phyloP scores from a whole-genome alignment of 169 alveolate species.

The Plasmodium inui region DNA sequence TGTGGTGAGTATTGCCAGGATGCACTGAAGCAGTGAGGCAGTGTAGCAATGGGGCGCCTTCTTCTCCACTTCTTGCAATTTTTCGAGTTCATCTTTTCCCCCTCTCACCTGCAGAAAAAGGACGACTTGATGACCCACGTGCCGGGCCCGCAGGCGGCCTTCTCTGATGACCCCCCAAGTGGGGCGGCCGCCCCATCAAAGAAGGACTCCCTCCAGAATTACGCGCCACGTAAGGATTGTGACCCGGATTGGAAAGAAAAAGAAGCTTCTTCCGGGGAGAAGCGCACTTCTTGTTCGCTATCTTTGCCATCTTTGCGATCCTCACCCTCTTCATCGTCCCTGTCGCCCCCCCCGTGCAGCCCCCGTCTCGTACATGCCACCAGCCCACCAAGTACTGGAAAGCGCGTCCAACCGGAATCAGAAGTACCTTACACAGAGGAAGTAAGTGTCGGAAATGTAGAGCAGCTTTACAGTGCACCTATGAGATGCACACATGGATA shows the following conservation, averaged over 20 bases:
- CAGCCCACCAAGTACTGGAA: slow-evolving; percentile 25
- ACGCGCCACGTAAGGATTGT: slow-evolving; percentile 25
- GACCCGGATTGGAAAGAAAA: not conserved
- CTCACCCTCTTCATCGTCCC: not conserved
- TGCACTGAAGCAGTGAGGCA: too few species aligned
- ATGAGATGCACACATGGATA: not conserved
- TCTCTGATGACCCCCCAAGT: not conserved
- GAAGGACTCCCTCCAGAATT: not conserved
- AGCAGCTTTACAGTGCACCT: not conserved
- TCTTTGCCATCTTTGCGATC: too few species aligned
- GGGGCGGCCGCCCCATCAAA: not conserved
- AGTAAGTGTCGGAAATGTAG: not conserved
- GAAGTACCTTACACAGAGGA: slow-evolving; percentile 43
- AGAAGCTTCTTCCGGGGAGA: not conserved
- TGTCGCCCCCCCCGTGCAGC: not conserved
- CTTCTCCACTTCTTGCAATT: not conserved
- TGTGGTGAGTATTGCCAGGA: not conserved
- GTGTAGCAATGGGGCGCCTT: not conserved
- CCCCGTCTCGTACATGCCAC: slow-evolving; percentile 15
- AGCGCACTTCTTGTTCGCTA: not conserved
- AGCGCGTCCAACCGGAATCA: not conserved
- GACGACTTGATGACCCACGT: slow-evolving; percentile 26
- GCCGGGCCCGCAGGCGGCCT: not conserved
- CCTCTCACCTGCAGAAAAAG: not conserved
- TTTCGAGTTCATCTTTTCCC: not conserved